Evolutionary conservation across 192 early-diverging fungal genomes (phyloP), one percentile per base, ranked within the genome.

Genomic region (Bifiguratus adelaidae): DNA sequence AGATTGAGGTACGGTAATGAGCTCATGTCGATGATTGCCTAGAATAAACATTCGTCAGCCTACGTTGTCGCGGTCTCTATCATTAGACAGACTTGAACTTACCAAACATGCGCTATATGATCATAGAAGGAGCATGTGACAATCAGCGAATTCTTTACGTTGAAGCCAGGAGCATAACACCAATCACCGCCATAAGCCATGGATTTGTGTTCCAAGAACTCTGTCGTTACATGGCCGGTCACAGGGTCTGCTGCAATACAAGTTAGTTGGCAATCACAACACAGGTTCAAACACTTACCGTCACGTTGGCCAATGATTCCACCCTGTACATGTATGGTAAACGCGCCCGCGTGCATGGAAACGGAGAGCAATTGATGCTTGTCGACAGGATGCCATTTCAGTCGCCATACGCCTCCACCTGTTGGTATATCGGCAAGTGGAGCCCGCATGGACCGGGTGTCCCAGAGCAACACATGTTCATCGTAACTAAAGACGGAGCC

Each of bases 281-380:
- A 22, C 15, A 7, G 15, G 21, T 30, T 21, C 19, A 41, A 24
- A 25, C 13, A 22, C 26, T 25, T 25, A 41, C 25, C 36, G 12
- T 34, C 21, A 44, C 0, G 30, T 29, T 16, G 24, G 19, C 50
- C 42, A 8, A 36, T 23, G 22, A 50, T 42, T 35, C 41, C 48
- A 20, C 60, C 61, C 15, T 68, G 62, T 16, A 80, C 60, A 20
- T 83, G 57, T 2, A 91, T 58, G 6, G 94, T 72, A 63, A 89
- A 86, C 45, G 89, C 87, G 15, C 95, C 95, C 41, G 78, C 79
- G 60, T 96, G 85, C 95, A 98, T 98, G 21, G 78, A 82, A 4
- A 85, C 92, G 7, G 88, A 81, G 12, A 94, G 51, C 24, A 98
- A 55, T 13, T 49, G 41, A 24, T 69, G 56, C 1, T 71, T 54